These are phyloP conservation scores for Solanum chiquidenum DNA, from an alignment of 257 asterid species.

Conservation along the genomic window DNA sequence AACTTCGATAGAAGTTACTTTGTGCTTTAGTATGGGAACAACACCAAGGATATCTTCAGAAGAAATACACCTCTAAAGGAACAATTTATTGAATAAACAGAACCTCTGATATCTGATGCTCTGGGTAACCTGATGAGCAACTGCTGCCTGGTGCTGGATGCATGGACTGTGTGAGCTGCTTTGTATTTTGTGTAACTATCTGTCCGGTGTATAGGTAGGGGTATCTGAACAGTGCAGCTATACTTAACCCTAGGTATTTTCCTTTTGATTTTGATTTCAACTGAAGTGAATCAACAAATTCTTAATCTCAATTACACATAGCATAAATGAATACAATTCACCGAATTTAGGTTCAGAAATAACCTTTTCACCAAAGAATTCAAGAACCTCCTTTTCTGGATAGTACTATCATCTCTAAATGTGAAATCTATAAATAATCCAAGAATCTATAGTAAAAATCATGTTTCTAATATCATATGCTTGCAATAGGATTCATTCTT, in stretches of 20 bases:
- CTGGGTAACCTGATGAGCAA: neutral
- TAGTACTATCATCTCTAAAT: neutral
- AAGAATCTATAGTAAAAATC: neutral
- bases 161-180: neutral
- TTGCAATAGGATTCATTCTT: neutral
- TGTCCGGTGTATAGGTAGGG: neutral
- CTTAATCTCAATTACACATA: neutral
- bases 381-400: neutral
- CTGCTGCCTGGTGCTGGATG: neutral
- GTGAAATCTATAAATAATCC: neutral
- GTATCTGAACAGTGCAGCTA: neutral
- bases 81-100: neutral
- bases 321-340: neutral
- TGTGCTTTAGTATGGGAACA: neutral
- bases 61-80: neutral
- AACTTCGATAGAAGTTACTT: neutral
- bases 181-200: neutral
- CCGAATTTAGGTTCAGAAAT: neutral
- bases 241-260: neutral
- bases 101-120: neutral
- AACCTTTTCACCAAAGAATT: neutral
- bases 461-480: neutral
- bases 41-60: neutral
- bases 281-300: neutral
- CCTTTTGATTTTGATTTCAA: neutral